A percentile compares a stretch with the other conserved stretches of the same genome.
Conservation (phyloP, 495 filamentous ascomycete genomes). For the Aspergillus olivimuriae region DNA sequence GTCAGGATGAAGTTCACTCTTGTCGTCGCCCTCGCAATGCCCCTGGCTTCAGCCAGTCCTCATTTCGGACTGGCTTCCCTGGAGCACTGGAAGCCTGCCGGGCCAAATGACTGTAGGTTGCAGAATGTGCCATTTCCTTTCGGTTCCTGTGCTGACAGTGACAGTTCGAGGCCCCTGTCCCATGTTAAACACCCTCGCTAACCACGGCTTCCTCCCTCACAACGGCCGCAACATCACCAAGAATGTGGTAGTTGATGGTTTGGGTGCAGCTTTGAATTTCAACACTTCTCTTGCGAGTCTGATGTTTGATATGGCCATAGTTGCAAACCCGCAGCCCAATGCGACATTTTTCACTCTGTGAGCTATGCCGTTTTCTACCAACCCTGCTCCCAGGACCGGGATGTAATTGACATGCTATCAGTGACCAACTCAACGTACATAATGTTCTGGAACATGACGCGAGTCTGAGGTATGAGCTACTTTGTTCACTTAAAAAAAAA, state of each 20-base stretch:
- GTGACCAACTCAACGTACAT: constrained; percentile 37
- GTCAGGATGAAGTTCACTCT: neutral
- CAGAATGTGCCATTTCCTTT: neutral
- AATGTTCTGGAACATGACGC: constrained; percentile 48
- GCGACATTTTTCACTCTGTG: constrained; percentile 41
- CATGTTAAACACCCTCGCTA: constrained; percentile 50
- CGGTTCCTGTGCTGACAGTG: neutral
- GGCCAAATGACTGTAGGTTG: neutral
- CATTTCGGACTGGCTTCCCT: neutral
- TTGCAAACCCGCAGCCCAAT: constrained; percentile 43
- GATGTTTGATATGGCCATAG: constrained; percentile 37
- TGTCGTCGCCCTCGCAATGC: neutral
- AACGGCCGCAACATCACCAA: constrained; percentile 33
- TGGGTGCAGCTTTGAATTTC: constrained; percentile 39
- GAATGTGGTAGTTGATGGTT: constrained; percentile 18
- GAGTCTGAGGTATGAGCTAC: constrained; percentile 39
- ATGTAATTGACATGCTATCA: neutral
- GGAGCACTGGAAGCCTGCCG: neutral
- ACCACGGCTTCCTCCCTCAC: constrained; percentile 51
- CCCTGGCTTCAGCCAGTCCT: neutral
- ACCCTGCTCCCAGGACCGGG: constrained; percentile 2
- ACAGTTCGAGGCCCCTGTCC: constrained; percentile 34
- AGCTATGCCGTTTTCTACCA: neutral
- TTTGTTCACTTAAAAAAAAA: neutral
- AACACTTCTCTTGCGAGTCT: constrained; percentile 21